These are phyloP conservation scores for Prunus dulcis DNA, from an alignment of 306 rosid species.

Conservation along the genomic window DNA sequence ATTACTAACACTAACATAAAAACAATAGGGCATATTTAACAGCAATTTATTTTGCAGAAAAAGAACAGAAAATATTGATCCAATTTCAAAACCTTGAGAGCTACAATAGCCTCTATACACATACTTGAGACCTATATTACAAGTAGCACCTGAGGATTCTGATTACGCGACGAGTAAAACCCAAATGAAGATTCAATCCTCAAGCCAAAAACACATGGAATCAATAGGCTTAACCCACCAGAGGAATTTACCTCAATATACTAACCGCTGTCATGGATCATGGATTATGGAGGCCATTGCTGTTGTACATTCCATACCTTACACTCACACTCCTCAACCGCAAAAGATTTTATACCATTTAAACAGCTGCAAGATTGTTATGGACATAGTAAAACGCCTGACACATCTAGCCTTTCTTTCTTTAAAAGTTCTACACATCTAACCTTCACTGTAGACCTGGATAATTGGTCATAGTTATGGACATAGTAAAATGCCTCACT, in stretches of 20 bases:
- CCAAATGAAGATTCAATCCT: not conserved
- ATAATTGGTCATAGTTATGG: too few relatives aligned
- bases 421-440: constrained; percentile 37
- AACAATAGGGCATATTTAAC: too few relatives aligned
- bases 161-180: not conserved
- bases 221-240: not conserved
- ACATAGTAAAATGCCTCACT: too few relatives aligned
- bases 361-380: not conserved
- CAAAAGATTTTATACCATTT: constrained; percentile 1
- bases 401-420: constrained; percentile 36
- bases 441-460: too few relatives aligned
- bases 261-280: not conserved
- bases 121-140: not conserved
- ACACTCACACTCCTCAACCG: constrained; percentile 50
- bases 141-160: not conserved
- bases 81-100: too few relatives aligned
- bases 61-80: not conserved
- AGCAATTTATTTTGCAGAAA: not conserved
- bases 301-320: constrained; percentile 25
- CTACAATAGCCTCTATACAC: not conserved
- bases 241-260: not conserved
- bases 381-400: not conserved
- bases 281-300: constrained; percentile 15
- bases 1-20: not conserved
- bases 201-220: too few relatives aligned